These are phyloP conservation scores for Carex arenaria DNA, from an alignment of 202 grass and related monocot species.

Conservation along the genomic window DNA sequence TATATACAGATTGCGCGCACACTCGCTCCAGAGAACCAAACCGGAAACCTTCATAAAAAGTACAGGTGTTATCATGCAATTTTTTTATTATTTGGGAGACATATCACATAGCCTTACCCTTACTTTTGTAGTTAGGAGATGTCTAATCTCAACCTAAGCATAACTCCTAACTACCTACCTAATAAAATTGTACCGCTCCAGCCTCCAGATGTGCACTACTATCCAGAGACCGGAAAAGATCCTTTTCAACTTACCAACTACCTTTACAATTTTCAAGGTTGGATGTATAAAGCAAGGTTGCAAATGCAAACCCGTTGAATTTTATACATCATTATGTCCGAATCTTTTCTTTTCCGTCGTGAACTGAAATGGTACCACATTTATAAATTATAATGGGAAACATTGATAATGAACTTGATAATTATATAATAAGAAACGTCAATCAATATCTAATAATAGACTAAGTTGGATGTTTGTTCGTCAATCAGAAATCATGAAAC, in stretches of 20 bases:
- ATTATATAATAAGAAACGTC: background rate
- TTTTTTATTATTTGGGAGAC: no score
- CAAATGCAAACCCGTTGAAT: background rate
- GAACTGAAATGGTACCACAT: background rate
- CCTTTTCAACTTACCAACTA: background rate
- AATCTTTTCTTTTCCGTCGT: background rate
- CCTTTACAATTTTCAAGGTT: background rate
- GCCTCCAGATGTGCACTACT: background rate
- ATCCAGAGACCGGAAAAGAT: background rate
- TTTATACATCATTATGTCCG: background rate
- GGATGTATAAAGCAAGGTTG: slow-evolving; percentile 4
- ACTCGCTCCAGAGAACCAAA: background rate
- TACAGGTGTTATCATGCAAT: background rate
- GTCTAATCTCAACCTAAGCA: background rate
- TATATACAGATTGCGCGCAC: no score
- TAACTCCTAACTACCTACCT: background rate
- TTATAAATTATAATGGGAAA: background rate
- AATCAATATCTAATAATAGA: no score
- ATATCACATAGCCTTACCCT: background rate
- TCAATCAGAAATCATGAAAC: background rate
- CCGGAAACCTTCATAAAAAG: background rate
- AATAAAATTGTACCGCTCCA: background rate
- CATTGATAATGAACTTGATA: background rate
- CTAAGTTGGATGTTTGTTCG: background rate
- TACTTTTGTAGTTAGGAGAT: background rate